Evolutionary conservation across 495 filamentous ascomycete genomes (phyloP).

Genomic region (Hyaloscypha hepaticicola): DNA sequence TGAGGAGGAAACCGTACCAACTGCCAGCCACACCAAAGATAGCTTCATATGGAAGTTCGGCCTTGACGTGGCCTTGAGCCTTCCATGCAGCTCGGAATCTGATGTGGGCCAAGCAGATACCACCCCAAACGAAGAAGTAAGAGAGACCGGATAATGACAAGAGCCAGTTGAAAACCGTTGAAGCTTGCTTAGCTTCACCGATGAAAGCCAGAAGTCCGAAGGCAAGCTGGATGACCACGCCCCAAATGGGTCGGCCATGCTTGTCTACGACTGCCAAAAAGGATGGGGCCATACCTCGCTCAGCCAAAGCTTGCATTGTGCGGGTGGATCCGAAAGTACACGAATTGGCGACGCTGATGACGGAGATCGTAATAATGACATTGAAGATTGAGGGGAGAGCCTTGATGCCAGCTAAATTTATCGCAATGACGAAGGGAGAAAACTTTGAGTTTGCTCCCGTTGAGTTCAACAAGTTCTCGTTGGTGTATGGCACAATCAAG

Average conservation of each 20-base stretch:
- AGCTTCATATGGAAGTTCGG: conserved; percentile 76
- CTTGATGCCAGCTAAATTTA: conserved; percentile 61
- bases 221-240: conserved; percentile 48
- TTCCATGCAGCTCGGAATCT: conserved; percentile 85
- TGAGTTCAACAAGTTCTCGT: conserved; percentile 32
- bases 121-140: conserved; percentile 90
- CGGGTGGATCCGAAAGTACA: conserved; percentile 61
- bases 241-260: conserved; percentile 52
- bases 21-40: conserved; percentile 81
- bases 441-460: conserved; percentile 49
- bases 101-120: conserved; percentile 84
- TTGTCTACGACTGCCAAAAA: conserved; percentile 58
- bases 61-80: conserved; percentile 63
- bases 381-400: conserved; percentile 71
- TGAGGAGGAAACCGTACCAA: conserved; percentile 77
- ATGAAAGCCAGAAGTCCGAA: conserved; percentile 58
- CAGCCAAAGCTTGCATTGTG: conserved; percentile 62
- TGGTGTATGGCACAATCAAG: conserved; percentile 47
- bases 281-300: conserved; percentile 56
- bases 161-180: conserved; percentile 77
- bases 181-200: conserved; percentile 44
- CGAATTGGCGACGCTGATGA: conserved; percentile 61
- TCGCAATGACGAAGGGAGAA: conserved; percentile 70
- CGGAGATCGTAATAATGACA: conserved; percentile 62
- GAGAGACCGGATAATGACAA: conserved; percentile 86